A percentile compares a stretch with the other conserved stretches of the same genome.
Conservation (phyloP, 805 yeast species). For the Starmerella riodocensis region DNA sequence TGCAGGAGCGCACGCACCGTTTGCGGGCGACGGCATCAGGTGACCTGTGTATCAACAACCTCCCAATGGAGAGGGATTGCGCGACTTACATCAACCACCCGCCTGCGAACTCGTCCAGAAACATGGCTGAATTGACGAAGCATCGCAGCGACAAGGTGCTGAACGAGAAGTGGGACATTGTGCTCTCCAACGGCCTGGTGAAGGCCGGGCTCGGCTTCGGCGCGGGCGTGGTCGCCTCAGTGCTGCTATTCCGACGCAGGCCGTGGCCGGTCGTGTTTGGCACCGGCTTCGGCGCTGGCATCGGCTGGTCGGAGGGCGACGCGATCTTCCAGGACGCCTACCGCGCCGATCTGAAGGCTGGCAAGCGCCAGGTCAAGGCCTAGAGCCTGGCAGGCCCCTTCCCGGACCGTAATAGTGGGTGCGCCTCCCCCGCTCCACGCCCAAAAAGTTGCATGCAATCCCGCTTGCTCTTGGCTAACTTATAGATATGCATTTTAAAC, state of each 20-base stretch:
- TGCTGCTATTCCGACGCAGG: constrained; percentile 80
- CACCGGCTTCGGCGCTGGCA: constrained; percentile 91
- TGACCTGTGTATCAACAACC: no score
- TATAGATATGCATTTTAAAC: no score
- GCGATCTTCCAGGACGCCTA: constrained; percentile 53
- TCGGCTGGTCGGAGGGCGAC: constrained; percentile 97
- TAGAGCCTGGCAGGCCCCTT: no score
- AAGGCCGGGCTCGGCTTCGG: constrained; percentile 95
- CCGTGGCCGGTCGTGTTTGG: constrained; percentile 98
- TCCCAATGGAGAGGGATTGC: no score
- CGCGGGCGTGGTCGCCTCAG: constrained; percentile 87
- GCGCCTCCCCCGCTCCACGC: no score
- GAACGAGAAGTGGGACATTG: constrained; percentile 70
- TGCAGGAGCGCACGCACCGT: no score
- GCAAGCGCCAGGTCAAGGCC: constrained; percentile 16
- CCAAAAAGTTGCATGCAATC: no score
- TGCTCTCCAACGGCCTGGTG: constrained; percentile 81
- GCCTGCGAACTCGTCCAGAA: not conserved
- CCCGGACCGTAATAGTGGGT: no score
- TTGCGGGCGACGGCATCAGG: no score
- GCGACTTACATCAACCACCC: no score
- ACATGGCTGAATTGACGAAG: constrained; percentile 12
- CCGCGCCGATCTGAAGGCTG: constrained; percentile 10
- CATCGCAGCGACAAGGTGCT: constrained; percentile 23
- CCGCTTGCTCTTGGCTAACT: no score